phyloP scores from a whole-genome alignment of 345 rosid species.

The Populus deltoides region DNA sequence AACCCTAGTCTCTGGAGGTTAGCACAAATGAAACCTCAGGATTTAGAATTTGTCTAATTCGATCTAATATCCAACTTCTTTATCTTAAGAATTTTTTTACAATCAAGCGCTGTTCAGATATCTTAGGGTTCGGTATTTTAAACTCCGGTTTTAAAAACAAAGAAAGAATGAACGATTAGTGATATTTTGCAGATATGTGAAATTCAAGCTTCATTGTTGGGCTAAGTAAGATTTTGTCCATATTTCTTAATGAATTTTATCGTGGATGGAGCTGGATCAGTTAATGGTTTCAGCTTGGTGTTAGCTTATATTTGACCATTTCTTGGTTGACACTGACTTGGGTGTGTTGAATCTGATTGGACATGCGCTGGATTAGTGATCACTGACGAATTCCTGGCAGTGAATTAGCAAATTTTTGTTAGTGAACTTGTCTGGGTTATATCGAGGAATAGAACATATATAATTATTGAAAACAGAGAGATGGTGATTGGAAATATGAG shows the following conservation, averaged over 20 bases:
- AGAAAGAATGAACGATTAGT: not conserved
- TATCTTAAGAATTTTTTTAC: not conserved
- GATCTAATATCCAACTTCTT: not conserved
- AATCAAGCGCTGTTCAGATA: not conserved
- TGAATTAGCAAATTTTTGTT: not conserved
- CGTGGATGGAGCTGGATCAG: conserved; percentile 13
- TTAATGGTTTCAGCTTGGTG: conserved; percentile 2
- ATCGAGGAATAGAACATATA: not conserved
- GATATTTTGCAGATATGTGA: not conserved
- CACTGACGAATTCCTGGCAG: not conserved
- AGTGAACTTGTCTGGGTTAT: not conserved
- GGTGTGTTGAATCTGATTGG: not conserved
- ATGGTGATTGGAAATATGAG: not conserved
- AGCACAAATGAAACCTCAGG: conserved; percentile 4
- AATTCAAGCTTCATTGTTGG: not conserved
- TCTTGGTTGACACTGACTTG: not conserved
- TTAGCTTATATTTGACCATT: not conserved
- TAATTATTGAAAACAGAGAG: not conserved
- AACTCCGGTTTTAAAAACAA: not conserved
- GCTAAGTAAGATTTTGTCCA: not conserved
- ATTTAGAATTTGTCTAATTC: not conserved
- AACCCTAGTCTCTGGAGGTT: conserved; percentile 13
- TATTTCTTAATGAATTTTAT: not conserved
- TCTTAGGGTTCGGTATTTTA: not conserved
- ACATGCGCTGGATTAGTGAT: not conserved